Evolutionary conservation across 2,329 filamentous ascomycete species (phyloP).

Genomic region (Fusarium brachygibbosum): DNA sequence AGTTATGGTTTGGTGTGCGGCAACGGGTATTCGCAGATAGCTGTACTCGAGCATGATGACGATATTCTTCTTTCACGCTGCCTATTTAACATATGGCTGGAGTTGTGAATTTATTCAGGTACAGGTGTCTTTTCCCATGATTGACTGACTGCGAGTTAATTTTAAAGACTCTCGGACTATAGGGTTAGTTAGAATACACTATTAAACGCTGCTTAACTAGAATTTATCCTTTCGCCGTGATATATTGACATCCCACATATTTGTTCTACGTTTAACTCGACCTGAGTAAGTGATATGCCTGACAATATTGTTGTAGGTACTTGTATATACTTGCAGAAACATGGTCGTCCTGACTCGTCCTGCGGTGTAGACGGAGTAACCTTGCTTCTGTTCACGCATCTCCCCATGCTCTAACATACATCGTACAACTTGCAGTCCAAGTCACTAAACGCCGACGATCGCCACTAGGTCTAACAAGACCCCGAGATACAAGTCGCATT

Average conservation of each 20-base stretch:
- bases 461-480: neutral
- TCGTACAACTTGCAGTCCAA: neutral
- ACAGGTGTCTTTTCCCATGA: constrained; percentile 12
- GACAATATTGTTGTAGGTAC: no score
- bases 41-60: neutral
- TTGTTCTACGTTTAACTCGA: no score
- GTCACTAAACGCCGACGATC: constrained; percentile 33
- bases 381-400: no score
- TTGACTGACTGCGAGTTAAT: constrained; percentile 11
- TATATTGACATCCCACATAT: no score
- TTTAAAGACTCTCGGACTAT: neutral
- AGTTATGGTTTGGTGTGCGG: neutral
- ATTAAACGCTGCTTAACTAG: neutral
- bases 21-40: neutral
- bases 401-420: neutral
- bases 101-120: constrained; percentile 30
- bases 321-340: no score
- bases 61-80: neutral
- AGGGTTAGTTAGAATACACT: constrained; percentile 17
- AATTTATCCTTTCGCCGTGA: no score
- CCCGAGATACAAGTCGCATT: neutral
- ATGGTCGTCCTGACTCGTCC: no score
- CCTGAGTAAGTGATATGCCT: neutral
- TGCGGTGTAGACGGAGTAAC: no score
- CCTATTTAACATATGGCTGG: constrained; percentile 22